Conservation (phyloP, 1,139 yeast genomes). For the Yamadazyma aaseri region DNA sequence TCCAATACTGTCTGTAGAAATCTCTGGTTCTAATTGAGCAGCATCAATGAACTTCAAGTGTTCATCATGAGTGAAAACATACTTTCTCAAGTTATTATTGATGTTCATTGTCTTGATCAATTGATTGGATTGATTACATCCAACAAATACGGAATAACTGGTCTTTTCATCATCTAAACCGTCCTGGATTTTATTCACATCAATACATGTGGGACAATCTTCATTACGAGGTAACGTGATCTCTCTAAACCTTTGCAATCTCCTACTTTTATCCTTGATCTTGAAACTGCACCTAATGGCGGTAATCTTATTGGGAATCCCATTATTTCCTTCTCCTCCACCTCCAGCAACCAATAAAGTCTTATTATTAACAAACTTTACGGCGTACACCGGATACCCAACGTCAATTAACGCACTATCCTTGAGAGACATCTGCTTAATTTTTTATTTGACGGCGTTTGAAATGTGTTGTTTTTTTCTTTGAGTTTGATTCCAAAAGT, state of each 20-base stretch:
- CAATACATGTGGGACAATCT: constrained; percentile 76
- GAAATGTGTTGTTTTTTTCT: constrained; percentile 1
- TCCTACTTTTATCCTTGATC: constrained; percentile 46
- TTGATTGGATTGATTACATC: constrained; percentile 67
- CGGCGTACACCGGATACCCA: constrained; percentile 82
- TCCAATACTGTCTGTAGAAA: constrained; percentile 31
- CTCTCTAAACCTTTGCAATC: constrained; percentile 62
- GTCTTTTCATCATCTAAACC: constrained; percentile 30
- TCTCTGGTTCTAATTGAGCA: constrained; percentile 47
- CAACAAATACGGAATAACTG: constrained; percentile 49
- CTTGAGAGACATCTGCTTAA: constrained; percentile 28
- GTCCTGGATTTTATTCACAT: constrained; percentile 22
- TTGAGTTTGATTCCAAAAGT: background rate
- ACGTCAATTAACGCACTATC: constrained; percentile 48
- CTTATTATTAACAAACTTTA: constrained; percentile 62
- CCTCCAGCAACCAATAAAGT: constrained; percentile 83
- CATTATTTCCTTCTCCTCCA: constrained; percentile 90
- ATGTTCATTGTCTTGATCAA: constrained; percentile 55
- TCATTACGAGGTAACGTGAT: constrained; percentile 59
- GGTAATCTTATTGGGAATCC: constrained; percentile 83
- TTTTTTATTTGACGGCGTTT: too few species aligned
- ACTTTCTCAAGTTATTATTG: constrained; percentile 74
- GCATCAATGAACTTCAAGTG: constrained; percentile 63
- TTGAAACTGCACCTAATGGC: constrained; percentile 62
- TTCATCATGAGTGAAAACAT: constrained; percentile 52